phyloP scores from a whole-genome alignment of 2,329 filamentous ascomycete species.

The Aspergillus hiratsukae region DNA sequence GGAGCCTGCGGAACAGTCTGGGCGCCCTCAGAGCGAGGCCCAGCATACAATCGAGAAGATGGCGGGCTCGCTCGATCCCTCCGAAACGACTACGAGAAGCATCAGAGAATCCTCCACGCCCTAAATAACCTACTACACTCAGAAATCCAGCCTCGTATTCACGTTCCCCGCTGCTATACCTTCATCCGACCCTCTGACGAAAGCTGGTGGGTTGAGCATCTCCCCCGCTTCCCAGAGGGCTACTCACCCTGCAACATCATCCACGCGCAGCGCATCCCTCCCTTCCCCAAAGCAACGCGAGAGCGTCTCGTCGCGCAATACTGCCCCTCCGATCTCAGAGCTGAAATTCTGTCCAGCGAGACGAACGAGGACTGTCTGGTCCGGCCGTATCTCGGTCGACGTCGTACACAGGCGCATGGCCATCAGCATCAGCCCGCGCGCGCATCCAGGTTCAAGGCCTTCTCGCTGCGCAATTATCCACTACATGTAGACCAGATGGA shows the following conservation, averaged over 20 bases:
- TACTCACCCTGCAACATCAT: constrained; percentile 34
- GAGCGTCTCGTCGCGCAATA: constrained; percentile 29
- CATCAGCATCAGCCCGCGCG: background rate
- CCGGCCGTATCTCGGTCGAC: constrained; percentile 47
- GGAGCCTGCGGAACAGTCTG: too few relatives aligned
- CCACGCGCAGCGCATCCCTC: constrained; percentile 31
- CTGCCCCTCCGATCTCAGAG: constrained; percentile 23
- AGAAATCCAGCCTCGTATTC: background rate
- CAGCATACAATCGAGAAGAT: background rate
- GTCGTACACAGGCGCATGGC: constrained; percentile 13
- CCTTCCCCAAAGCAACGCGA: constrained; percentile 23
- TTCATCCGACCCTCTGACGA: constrained; percentile 20
- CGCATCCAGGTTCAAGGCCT: constrained; percentile 20
- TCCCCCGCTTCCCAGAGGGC: constrained; percentile 21
- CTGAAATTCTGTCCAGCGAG: constrained; percentile 24
- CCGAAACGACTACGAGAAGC: background rate
- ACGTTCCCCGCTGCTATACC: constrained; percentile 21
- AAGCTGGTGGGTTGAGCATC: constrained; percentile 25
- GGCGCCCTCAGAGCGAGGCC: background rate
- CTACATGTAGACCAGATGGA: constrained; percentile 51
- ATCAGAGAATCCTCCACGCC: background rate
- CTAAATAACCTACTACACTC: background rate
- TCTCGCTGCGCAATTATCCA: constrained; percentile 47
- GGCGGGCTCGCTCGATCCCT: background rate
- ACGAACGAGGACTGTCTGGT: constrained; percentile 47